Evolutionary conservation across 768 basidiomycete genomes (phyloP).

Genomic region (Russula emetica): DNA sequence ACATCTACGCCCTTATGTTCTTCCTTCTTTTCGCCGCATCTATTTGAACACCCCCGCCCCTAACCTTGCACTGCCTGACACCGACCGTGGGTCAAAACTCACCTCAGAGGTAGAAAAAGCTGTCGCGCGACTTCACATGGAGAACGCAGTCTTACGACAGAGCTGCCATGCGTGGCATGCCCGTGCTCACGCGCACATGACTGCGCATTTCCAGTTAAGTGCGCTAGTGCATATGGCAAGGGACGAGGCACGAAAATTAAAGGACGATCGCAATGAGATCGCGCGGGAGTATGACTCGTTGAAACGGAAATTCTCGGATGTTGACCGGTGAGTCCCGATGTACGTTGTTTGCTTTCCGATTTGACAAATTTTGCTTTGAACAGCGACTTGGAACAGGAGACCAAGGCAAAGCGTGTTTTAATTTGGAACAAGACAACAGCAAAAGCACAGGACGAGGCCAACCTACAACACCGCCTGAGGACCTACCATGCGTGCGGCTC

Average conservation of each 20-base stretch:
- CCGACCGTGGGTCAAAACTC: not conserved
- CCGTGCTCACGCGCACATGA: constrained; percentile 19
- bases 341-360: too few species aligned
- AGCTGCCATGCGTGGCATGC: constrained; percentile 23
- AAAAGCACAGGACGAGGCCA: not conserved
- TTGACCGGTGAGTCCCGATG: constrained; percentile 20
- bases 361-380: not conserved
- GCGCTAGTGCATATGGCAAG: constrained; percentile 11
- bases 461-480: not conserved
- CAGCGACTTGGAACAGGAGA: not conserved
- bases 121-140: constrained; percentile 16
- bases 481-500: not conserved
- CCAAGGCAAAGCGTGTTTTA: not conserved
- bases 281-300: constrained; percentile 20
- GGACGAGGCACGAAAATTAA: constrained; percentile 9
- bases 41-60: constrained; percentile 17
- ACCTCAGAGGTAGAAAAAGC: constrained; percentile 8
- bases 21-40: constrained; percentile 25
- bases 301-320: constrained; percentile 26
- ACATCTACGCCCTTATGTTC: constrained; percentile 23
- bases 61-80: not conserved
- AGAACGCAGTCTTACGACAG: constrained; percentile 19
- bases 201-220: constrained; percentile 9
- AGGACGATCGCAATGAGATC: constrained; percentile 21
- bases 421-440: not conserved